Percentiles rank a stretch among this genome's conserved stretches.
Conservation (phyloP, 2,329 filamentous ascomycete genomes). For the Diaporthe destruens region DNA sequence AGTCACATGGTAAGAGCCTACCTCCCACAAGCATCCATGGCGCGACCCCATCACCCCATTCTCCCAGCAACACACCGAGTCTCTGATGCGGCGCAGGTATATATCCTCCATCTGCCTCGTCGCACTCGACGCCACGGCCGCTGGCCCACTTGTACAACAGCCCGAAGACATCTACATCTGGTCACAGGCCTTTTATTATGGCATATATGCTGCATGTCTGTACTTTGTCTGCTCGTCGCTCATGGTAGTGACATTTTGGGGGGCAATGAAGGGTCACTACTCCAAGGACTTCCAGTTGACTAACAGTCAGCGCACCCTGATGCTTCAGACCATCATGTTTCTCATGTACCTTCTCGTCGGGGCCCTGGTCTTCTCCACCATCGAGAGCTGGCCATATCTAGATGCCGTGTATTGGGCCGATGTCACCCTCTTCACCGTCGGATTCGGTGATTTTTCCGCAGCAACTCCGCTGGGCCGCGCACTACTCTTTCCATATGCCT, state of each 20-base stretch:
- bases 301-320: constrained; percentile 85
- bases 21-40: constrained; percentile 57
- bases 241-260: constrained; percentile 83
- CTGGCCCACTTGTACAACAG: constrained; percentile 64
- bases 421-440: constrained; percentile 75
- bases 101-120: constrained; percentile 74
- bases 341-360: constrained; percentile 85
- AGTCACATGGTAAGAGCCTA: constrained; percentile 77
- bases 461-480: constrained; percentile 70
- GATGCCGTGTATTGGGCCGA: constrained; percentile 86
- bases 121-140: constrained; percentile 74
- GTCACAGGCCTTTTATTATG: constrained; percentile 91
- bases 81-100: constrained; percentile 60
- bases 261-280: constrained; percentile 78
- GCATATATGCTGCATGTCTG: constrained; percentile 80
- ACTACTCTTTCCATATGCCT: constrained; percentile 84
- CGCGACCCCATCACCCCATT: no score
- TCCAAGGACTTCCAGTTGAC: constrained; percentile 83
- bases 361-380: constrained; percentile 77
- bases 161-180: constrained; percentile 67
- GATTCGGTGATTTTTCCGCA: constrained; percentile 69
- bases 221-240: constrained; percentile 85
- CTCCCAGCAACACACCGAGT: background rate
- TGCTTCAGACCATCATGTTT: constrained; percentile 90
- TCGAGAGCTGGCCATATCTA: constrained; percentile 82